These are phyloP conservation scores for Alternaria novae-zelandiae DNA, from an alignment of 2,329 filamentous ascomycete genomes.

Conservation along the genomic window DNA sequence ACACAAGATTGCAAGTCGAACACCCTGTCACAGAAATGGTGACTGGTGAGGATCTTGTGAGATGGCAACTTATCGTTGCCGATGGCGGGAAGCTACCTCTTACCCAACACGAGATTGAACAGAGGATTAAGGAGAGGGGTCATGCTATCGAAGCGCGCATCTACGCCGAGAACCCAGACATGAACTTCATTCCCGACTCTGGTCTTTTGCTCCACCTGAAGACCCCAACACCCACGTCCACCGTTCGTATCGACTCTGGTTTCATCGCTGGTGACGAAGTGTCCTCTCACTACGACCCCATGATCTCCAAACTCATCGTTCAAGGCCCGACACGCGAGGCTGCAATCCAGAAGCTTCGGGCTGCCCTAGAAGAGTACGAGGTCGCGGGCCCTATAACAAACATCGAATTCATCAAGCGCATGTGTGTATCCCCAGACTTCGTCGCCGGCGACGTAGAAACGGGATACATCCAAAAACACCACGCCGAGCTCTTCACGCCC, in stretches of 20 bases:
- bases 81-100: slow-evolving; percentile 71
- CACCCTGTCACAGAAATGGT: slow-evolving; percentile 90
- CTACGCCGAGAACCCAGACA: slow-evolving; percentile 93
- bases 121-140: slow-evolving; percentile 74
- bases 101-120: slow-evolving; percentile 69
- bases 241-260: slow-evolving; percentile 89
- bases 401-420: slow-evolving; percentile 91
- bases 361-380: slow-evolving; percentile 86
- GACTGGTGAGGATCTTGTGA: slow-evolving; percentile 79
- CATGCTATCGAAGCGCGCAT: slow-evolving; percentile 95
- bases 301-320: slow-evolving; percentile 98
- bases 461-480: slow-evolving; percentile 92
- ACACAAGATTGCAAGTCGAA: slow-evolving; percentile 89
- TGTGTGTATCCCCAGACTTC: slow-evolving; percentile 83
- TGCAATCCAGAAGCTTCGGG: slow-evolving; percentile 80
- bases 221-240: slow-evolving; percentile 71
- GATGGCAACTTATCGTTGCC: slow-evolving; percentile 93
- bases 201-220: slow-evolving; percentile 83
- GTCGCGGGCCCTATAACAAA: slow-evolving; percentile 93
- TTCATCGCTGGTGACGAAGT: slow-evolving; percentile 92
- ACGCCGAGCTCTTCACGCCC: slow-evolving; percentile 75
- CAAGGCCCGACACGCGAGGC: slow-evolving; percentile 78
- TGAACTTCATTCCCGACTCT: slow-evolving; percentile 92
- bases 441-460: slow-evolving; percentile 90
- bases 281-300: slow-evolving; percentile 94